These are phyloP conservation scores for Asclepias syriaca DNA, from an alignment of 257 asterid species.

Conservation along the genomic window DNA sequence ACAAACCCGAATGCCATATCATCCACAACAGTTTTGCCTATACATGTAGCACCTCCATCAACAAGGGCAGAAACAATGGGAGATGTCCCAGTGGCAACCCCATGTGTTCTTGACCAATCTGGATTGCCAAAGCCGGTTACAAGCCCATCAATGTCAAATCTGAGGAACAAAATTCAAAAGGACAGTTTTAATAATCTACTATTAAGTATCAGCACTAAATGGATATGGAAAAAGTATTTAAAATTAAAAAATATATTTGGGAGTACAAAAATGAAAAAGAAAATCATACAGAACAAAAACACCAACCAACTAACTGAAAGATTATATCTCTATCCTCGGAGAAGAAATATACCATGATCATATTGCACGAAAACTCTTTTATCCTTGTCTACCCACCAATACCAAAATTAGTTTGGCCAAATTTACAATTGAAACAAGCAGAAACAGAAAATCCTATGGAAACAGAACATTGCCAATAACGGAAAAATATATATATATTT, in stretches of 20 bases:
- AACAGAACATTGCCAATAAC: neutral
- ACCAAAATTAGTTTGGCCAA: neutral
- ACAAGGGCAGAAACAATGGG: slow-evolving; percentile 72
- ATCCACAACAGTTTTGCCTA: slow-evolving; percentile 79
- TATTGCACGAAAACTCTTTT: neutral
- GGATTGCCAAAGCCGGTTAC: slow-evolving; percentile 95
- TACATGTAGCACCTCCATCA: slow-evolving; percentile 90
- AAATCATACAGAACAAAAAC: neutral
- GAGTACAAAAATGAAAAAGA: neutral
- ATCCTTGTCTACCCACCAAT: neutral
- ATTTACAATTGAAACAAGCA: neutral
- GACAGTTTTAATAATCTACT: neutral
- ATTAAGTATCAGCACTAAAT: neutral
- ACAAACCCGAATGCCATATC: slow-evolving; percentile 87
- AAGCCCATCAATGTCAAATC: slow-evolving; percentile 74
- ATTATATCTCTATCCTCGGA: neutral
- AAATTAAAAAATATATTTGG: neutral
- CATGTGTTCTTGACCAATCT: slow-evolving; percentile 86
- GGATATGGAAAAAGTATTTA: neutral
- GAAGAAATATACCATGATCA: neutral
- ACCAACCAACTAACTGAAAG: neutral
- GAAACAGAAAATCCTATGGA: neutral
- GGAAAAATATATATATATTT: neutral
- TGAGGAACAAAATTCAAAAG: slow-evolving; percentile 35
- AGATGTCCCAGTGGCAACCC: slow-evolving; percentile 64